Conservation (phyloP, 371 early-diverging fungal genomes). For the Umbelopsis sp. region DNA sequence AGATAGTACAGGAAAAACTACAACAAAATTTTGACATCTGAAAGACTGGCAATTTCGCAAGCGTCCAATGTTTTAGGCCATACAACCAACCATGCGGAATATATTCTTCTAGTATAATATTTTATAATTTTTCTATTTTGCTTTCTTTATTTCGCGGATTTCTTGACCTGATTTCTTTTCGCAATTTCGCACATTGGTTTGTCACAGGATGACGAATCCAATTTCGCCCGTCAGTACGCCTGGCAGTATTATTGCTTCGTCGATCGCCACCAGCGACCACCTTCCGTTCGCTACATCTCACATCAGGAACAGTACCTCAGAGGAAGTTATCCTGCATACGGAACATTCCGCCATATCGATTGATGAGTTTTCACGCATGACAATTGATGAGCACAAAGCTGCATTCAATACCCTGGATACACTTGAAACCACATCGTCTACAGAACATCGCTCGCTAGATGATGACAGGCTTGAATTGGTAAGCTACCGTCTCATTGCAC, state of each 20-base stretch:
- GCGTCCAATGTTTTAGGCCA: background rate
- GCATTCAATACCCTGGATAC: background rate
- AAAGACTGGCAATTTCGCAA: constrained; percentile 2
- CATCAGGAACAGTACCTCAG: background rate
- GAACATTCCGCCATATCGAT: background rate
- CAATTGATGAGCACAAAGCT: background rate
- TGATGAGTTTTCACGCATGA: background rate
- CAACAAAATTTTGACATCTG: background rate
- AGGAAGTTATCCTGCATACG: background rate
- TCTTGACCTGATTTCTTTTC: background rate
- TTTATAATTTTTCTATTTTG: background rate
- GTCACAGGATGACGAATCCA: constrained; percentile 11
- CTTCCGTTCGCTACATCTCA: background rate
- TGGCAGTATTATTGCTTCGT: background rate
- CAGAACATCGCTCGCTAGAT: background rate
- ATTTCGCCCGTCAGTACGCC: background rate
- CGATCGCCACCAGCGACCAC: background rate
- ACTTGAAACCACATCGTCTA: background rate
- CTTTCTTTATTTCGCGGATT: constrained; percentile 4
- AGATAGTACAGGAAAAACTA: background rate
- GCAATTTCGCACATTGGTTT: background rate
- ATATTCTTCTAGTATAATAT: background rate
- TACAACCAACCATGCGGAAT: constrained; percentile 6
- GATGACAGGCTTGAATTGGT: background rate
- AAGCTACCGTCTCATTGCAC: background rate